Evolutionary conservation across 192 early-diverging fungal genomes (phyloP).

Genomic region (Helicostylum pulchrum): DNA sequence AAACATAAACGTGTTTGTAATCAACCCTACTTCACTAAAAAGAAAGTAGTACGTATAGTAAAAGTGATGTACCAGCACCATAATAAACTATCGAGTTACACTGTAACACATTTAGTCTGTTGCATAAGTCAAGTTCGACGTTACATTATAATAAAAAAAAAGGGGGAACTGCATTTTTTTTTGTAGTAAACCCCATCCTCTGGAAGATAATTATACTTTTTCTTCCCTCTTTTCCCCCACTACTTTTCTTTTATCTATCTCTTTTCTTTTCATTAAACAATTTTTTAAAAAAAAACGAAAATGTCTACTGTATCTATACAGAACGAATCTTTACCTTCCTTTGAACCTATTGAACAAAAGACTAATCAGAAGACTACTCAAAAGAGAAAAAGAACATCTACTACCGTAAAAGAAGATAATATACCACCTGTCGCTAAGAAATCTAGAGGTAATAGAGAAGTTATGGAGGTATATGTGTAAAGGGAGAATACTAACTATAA

Average conservation of each 20-base stretch:
- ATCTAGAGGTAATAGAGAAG: conserved; percentile 6
- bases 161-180: too few relatives aligned
- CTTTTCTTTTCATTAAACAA: not conserved
- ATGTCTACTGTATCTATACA: conserved; percentile 13
- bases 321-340: conserved; percentile 10
- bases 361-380: not conserved
- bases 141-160: too few relatives aligned
- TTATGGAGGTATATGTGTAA: not conserved
- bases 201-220: too few relatives aligned
- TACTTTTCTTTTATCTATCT: not conserved
- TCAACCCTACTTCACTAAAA: too few relatives aligned
- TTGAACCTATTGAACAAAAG: conserved; percentile 12
- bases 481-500: not conserved
- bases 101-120: too few relatives aligned
- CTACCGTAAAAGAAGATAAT: not conserved
- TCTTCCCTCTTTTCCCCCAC: not conserved
- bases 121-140: too few relatives aligned
- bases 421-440: not conserved
- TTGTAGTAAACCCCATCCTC: too few relatives aligned
- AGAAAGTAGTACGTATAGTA: too few relatives aligned
- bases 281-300: not conserved
- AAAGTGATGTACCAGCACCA: too few relatives aligned
- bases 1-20: too few relatives aligned
- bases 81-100: too few relatives aligned
- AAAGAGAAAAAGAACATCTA: conserved; percentile 5